Conservation (phyloP, 345 rosid species). For the Hypericum androsaemum region DNA sequence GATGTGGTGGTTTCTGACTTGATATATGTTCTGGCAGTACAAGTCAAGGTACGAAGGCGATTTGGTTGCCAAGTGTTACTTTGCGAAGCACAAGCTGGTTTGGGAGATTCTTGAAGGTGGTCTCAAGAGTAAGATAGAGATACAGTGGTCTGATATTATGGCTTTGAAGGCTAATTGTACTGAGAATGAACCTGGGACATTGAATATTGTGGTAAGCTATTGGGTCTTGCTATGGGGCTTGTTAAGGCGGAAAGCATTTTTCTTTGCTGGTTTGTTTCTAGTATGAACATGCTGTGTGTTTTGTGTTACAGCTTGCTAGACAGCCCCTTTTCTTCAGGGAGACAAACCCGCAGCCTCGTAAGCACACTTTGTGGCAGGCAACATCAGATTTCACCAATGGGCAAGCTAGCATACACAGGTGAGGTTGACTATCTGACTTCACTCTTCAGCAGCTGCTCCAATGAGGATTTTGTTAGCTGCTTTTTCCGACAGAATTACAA, state of each 20-base stretch:
- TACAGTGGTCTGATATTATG: conserved; percentile 98
- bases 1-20: no score
- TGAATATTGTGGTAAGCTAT: conserved; percentile 67
- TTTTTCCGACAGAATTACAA: no score
- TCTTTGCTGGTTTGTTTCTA: background rate
- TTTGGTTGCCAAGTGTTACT: conserved; percentile 98
- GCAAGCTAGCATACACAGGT: conserved; percentile 89
- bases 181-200: conserved; percentile 74
- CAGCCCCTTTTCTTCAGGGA: conserved; percentile 95
- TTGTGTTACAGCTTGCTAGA: conserved; percentile 62
- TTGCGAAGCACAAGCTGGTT: conserved; percentile 94
- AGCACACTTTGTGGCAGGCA: conserved; percentile 98
- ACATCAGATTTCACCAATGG: conserved; percentile 97
- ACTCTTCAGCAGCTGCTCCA: no score
- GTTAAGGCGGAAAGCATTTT: background rate
- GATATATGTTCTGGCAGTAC: conserved; percentile 37
- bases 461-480: no score
- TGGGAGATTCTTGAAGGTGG: conserved; percentile 99
- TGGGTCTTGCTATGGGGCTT: background rate
- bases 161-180: conserved; percentile 78
- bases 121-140: conserved; percentile 95
- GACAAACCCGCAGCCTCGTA: conserved; percentile 96
- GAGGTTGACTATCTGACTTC: background rate
- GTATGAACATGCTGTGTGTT: background rate
- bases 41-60: conserved; percentile 96